phyloP scores from a whole-genome alignment of 495 filamentous ascomycete genomes.

The Usnea hakonensis region DNA sequence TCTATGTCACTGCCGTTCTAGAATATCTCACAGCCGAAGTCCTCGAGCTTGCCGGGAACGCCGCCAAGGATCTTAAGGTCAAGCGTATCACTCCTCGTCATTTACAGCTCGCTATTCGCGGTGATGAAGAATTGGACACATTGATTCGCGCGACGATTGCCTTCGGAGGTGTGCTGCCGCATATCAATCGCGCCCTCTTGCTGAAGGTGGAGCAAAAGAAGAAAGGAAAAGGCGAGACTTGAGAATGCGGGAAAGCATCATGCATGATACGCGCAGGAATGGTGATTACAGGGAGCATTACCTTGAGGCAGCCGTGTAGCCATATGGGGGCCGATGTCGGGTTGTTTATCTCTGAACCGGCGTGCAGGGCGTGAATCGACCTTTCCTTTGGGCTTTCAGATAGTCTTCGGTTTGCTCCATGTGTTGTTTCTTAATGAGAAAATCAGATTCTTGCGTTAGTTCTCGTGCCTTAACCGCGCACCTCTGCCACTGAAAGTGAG shows the following conservation, averaged over 20 bases:
- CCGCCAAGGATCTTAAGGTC: slow-evolving; percentile 98
- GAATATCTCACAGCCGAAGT: slow-evolving; percentile 99
- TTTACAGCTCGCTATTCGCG: slow-evolving; percentile 94
- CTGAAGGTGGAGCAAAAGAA: slow-evolving; percentile 99
- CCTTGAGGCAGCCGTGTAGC: background rate
- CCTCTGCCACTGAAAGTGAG: background rate
- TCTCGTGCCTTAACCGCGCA: background rate
- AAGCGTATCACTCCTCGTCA: slow-evolving; percentile 99
- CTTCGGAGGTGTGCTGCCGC: slow-evolving; percentile 94
- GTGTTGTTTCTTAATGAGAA: background rate
- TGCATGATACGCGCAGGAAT: background rate
- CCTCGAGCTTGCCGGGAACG: slow-evolving; percentile 96
- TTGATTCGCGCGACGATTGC: slow-evolving; percentile 97
- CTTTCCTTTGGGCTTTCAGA: background rate
- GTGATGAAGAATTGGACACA: slow-evolving; percentile 96
- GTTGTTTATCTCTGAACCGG: background rate
- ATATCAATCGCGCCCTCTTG: slow-evolving; percentile 95
- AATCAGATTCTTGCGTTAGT: background rate
- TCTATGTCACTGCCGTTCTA: slow-evolving; percentile 96
- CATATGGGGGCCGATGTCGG: background rate
- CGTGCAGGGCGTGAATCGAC: background rate
- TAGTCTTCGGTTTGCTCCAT: background rate
- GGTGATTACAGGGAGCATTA: background rate
- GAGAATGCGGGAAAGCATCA: background rate
- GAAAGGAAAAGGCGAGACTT: slow-evolving; percentile 48